phyloP scores from a whole-genome alignment of 768 basidiomycete species.

The Trichaptum fuscoviolaceum region DNA sequence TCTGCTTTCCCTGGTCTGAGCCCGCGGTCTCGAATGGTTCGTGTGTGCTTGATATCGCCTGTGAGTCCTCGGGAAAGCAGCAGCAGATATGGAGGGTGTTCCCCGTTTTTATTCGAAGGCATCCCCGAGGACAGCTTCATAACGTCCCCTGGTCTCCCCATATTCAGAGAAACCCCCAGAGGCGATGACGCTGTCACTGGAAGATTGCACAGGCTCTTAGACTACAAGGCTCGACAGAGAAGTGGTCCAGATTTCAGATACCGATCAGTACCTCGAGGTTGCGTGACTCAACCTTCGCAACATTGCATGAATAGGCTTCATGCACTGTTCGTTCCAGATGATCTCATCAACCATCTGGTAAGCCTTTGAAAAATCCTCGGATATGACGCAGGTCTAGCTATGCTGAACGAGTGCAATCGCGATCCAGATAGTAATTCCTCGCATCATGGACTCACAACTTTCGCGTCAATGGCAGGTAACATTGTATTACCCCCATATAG shows the following conservation, averaged over 20 bases:
- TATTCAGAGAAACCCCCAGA: neutral
- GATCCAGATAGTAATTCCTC: too few relatives aligned
- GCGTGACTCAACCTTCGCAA: neutral
- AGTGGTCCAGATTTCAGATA: neutral
- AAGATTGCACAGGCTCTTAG: too few relatives aligned
- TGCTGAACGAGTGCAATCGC: too few relatives aligned
- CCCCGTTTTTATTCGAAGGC: neutral
- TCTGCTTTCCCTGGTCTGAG: neutral
- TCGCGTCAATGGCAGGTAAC: too few relatives aligned
- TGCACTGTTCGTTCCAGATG: neutral
- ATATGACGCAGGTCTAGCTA: neutral
- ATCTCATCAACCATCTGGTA: neutral
- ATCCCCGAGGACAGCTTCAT: neutral
- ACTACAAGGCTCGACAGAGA: neutral
- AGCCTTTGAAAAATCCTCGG: neutral
- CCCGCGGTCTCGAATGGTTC: neutral
- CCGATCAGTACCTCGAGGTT: neutral
- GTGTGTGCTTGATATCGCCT: neutral
- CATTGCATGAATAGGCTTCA: neutral
- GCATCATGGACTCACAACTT: too few relatives aligned
- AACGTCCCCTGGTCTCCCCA: neutral
- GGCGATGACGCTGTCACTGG: neutral
- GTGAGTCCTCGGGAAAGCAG: neutral
- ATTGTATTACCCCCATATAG: too few relatives aligned
- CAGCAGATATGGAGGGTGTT: neutral